Evolutionary conservation across 169 alveolate species (phyloP).

Genomic region (Plasmodium falciparum): DNA sequence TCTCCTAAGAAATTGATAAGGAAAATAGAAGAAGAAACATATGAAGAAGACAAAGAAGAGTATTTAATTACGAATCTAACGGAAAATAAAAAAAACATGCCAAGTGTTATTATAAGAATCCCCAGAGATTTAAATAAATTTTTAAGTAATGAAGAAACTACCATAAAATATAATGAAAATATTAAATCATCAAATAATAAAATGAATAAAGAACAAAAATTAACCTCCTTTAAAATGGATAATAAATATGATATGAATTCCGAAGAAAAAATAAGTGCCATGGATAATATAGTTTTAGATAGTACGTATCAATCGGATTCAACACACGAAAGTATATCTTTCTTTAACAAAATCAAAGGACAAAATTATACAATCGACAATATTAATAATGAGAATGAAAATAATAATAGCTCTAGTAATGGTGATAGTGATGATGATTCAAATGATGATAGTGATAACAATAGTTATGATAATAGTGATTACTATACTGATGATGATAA

Average conservation of each 20-base stretch:
- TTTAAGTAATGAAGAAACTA: constrained; percentile 58
- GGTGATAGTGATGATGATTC: not conserved
- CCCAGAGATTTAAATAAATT: constrained; percentile 54
- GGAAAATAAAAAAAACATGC: constrained; percentile 48
- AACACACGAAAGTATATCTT: not conserved
- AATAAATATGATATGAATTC: not conserved
- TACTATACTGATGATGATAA: not conserved
- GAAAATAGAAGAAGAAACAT: constrained; percentile 6
- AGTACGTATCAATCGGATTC: constrained; percentile 42
- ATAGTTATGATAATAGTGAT: too few relatives aligned
- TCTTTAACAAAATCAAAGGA: not conserved
- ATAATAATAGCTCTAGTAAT: not conserved
- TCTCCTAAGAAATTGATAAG: constrained; percentile 46
- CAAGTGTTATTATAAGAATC: constrained; percentile 53
- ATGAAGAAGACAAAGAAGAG: constrained; percentile 60
- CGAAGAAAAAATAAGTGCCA: constrained; percentile 12
- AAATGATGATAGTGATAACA: constrained; percentile 3
- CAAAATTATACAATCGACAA: not conserved
- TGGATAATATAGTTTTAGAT: constrained; percentile 21
- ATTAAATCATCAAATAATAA: constrained; percentile 37
- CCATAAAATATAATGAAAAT: constrained; percentile 35
- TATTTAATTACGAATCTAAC: constrained; percentile 45
- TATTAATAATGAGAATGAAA: not conserved
- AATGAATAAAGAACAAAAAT: constrained; percentile 1
- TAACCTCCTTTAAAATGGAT: constrained; percentile 60